Percentiles rank a stretch among this genome's conserved stretches.
Evolutionary conservation across 257 asterid species (phyloP).

Genomic region (Catharanthus roseus): DNA sequence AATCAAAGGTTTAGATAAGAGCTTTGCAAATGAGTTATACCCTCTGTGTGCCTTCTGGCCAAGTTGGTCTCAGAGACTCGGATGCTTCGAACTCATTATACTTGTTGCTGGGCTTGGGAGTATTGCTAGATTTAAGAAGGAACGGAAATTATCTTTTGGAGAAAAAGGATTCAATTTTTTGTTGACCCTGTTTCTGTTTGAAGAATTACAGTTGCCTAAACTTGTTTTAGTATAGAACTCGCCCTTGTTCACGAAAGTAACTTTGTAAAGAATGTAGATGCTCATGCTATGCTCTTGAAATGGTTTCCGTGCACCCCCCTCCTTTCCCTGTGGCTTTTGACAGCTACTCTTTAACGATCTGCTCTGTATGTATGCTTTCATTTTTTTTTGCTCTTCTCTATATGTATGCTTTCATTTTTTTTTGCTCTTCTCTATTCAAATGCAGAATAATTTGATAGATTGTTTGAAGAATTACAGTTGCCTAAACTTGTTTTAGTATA

Average conservation of each 20-base stretch:
- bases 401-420: too few species aligned
- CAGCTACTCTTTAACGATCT: background rate
- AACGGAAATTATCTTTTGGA: background rate
- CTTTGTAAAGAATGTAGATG: too few species aligned
- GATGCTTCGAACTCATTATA: background rate
- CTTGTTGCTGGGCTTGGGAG: background rate
- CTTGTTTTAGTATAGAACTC: background rate
- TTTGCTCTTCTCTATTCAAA: background rate
- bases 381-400: too few species aligned
- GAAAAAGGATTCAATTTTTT: background rate
- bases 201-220: background rate
- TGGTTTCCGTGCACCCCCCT: background rate
- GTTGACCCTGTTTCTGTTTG: background rate
- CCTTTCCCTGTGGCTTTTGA: background rate
- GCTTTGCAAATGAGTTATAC: background rate
- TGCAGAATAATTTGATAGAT: background rate
- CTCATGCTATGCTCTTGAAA: background rate
- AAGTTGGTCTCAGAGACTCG: background rate
- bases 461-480: background rate
- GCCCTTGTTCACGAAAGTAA: too few species aligned
- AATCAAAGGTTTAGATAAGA: background rate
- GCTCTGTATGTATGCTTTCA: background rate
- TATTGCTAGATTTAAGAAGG: background rate
- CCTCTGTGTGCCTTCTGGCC: background rate
- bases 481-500: background rate